Conservation (phyloP, 73 alveolate species). For the Symbiodinium natans region DNA sequence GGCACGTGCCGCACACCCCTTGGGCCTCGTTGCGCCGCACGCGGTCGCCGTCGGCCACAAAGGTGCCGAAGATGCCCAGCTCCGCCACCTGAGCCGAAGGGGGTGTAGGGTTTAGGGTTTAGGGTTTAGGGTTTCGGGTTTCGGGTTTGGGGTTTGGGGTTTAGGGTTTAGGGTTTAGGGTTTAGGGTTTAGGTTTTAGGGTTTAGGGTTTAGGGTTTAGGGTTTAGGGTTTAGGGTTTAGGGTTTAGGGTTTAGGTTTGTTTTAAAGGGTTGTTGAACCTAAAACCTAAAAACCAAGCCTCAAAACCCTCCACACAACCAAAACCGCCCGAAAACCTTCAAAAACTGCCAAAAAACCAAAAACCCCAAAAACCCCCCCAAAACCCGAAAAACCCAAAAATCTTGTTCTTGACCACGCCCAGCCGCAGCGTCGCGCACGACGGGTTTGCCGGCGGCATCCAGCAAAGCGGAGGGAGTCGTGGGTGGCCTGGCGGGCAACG, state of each 20-base stretch:
- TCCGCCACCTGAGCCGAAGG: conserved; percentile 58
- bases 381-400: too few species aligned
- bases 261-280: neutral
- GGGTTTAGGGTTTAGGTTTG: neutral
- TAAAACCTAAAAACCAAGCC: neutral
- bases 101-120: too few species aligned
- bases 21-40: conserved; percentile 56
- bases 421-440: conserved; percentile 18
- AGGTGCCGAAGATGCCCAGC: conserved; percentile 61
- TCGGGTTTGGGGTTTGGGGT: too few species aligned
- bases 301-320: too few species aligned
- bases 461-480: conserved; percentile 48
- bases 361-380: too few species aligned
- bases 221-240: too few species aligned
- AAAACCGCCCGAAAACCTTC: too few species aligned
- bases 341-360: too few species aligned
- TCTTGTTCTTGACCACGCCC: neutral
- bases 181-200: too few species aligned
- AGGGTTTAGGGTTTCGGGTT: too few species aligned
- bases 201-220: too few species aligned
- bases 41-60: conserved; percentile 38
- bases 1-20: neutral
- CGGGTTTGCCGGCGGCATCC: neutral
- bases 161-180: too few species aligned
- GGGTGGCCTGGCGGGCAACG: conserved; percentile 23